A percentile compares a stretch with the other conserved stretches of the same genome.
phyloP scores from a whole-genome alignment of 1,139 yeast genomes.

The Nakaseomyces kungkrabaensis region DNA sequence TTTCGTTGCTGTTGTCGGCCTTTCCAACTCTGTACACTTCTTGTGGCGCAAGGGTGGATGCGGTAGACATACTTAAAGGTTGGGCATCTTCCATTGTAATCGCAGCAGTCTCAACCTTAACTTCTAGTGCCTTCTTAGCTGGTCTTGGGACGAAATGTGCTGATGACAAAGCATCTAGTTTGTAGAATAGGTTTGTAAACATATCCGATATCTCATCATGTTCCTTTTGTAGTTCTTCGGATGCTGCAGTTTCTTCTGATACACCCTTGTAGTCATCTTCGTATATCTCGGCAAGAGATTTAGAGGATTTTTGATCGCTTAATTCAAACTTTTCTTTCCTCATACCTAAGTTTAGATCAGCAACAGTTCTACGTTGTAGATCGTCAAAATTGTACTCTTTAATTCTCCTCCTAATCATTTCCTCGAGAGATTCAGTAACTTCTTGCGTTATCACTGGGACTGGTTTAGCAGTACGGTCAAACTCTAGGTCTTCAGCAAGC shows the following conservation, averaged over 20 bases:
- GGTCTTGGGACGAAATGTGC: slow-evolving; percentile 94
- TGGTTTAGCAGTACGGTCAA: slow-evolving; percentile 68
- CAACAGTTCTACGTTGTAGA: slow-evolving; percentile 58
- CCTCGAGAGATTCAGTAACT: slow-evolving; percentile 77
- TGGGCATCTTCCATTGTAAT: slow-evolving; percentile 94
- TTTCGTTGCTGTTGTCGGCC: slow-evolving; percentile 46
- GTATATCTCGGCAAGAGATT: slow-evolving; percentile 84
- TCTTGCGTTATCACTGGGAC: slow-evolving; percentile 92
- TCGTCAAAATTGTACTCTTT: slow-evolving; percentile 73
- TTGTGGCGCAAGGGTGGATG: slow-evolving; percentile 86
- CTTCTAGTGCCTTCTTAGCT: slow-evolving; percentile 65
- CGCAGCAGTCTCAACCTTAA: slow-evolving; percentile 72
- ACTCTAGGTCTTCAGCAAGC: slow-evolving; percentile 56
- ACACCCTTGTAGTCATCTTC: slow-evolving; percentile 70
- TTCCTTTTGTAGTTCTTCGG: slow-evolving; percentile 56
- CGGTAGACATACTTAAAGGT: slow-evolving; percentile 70
- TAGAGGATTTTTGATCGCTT: slow-evolving; percentile 73
- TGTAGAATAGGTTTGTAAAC: slow-evolving; percentile 54
- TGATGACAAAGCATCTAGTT: slow-evolving; percentile 79
- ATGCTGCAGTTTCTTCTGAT: slow-evolving; percentile 34
- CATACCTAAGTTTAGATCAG: slow-evolving; percentile 39
- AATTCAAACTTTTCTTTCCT: slow-evolving; percentile 50
- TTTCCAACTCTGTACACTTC: slow-evolving; percentile 67
- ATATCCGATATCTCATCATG: slow-evolving; percentile 71
- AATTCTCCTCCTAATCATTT: slow-evolving; percentile 74